These are phyloP conservation scores for Exophiala viscosa DNA, from an alignment of 2,329 filamentous ascomycete species.

Conservation along the genomic window DNA sequence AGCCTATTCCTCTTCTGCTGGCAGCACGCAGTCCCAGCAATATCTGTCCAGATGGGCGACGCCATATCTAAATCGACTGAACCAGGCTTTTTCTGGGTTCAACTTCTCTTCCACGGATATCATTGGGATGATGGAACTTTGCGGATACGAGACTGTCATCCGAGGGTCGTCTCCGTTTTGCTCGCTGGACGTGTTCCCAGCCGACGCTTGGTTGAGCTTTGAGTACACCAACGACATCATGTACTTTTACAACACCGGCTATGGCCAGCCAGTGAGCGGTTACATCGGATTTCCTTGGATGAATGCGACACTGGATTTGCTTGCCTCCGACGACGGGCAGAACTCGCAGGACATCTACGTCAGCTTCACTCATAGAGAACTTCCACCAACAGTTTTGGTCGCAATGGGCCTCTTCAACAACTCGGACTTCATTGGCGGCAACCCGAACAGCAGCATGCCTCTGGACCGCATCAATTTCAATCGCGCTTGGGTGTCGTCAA, in stretches of 20 bases:
- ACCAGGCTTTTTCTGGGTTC: constrained; percentile 52
- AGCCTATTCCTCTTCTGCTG: constrained; percentile 56
- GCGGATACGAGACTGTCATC: constrained; percentile 64
- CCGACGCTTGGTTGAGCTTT: constrained; percentile 63
- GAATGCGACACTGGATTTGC: constrained; percentile 55
- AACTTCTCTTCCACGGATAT: constrained; percentile 63
- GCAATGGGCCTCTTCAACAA: constrained; percentile 69
- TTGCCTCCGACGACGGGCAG: constrained; percentile 37
- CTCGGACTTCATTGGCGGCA: constrained; percentile 51
- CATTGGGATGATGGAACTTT: constrained; percentile 63
- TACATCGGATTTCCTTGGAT: constrained; percentile 64
- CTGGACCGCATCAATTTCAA: constrained; percentile 59
- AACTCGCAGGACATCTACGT: constrained; percentile 59
- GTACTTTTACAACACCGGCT: constrained; percentile 65
- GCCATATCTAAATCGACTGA: constrained; percentile 58
- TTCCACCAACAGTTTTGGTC: constrained; percentile 64
- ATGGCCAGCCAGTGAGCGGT: constrained; percentile 57
- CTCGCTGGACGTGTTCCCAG: constrained; percentile 55
- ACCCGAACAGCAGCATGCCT: constrained; percentile 63
- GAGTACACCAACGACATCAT: constrained; percentile 63
- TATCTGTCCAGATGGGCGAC: constrained; percentile 56
- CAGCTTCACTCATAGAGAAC: constrained; percentile 66
- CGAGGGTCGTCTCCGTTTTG: constrained; percentile 61
- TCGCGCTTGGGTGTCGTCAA: constrained; percentile 61
- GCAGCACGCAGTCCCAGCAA: constrained; percentile 52